phyloP scores from a whole-genome alignment of 2,329 filamentous ascomycete genomes.

The Zarea fungicola region DNA sequence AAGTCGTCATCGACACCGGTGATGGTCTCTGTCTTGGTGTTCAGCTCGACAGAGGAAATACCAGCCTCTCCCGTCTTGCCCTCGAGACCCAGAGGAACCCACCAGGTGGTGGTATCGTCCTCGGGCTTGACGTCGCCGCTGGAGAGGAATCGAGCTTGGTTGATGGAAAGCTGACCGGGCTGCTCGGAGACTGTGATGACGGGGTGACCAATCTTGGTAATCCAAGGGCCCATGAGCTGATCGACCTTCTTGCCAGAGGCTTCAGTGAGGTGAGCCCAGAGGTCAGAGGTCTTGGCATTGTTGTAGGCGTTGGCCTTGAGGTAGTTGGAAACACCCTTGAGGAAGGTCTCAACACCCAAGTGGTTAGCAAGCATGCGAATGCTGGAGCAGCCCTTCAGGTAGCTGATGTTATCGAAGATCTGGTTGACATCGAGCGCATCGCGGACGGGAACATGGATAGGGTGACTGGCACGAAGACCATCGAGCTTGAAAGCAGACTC shows the following conservation, averaged over 20 bases:
- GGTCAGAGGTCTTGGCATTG: slow-evolving; percentile 83
- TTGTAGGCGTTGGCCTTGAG: slow-evolving; percentile 83
- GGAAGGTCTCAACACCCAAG: slow-evolving; percentile 80
- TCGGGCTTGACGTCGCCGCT: slow-evolving; percentile 87
- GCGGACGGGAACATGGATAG: slow-evolving; percentile 90
- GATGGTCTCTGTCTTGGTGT: slow-evolving; percentile 71
- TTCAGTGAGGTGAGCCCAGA: slow-evolving; percentile 84
- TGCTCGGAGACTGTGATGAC: slow-evolving; percentile 83
- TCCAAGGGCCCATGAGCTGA: slow-evolving; percentile 89
- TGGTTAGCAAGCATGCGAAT: slow-evolving; percentile 95
- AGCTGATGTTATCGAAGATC: slow-evolving; percentile 96
- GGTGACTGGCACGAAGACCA: slow-evolving; percentile 83
- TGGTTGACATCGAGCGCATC: slow-evolving; percentile 96
- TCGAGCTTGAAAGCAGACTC: slow-evolving; percentile 89
- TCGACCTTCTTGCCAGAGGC: slow-evolving; percentile 84
- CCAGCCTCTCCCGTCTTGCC: slow-evolving; percentile 63
- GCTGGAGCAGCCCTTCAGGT: slow-evolving; percentile 91
- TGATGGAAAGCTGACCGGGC: slow-evolving; percentile 72
- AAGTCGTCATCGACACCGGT: slow-evolving; percentile 70
- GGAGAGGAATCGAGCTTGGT: slow-evolving; percentile 84
- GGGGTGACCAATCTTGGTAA: slow-evolving; percentile 91
- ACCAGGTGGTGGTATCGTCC: slow-evolving; percentile 91
- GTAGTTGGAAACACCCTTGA: slow-evolving; percentile 85
- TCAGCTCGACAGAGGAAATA: slow-evolving; percentile 62
- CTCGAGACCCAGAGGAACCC: slow-evolving; percentile 84